Evolutionary conservation across 2,329 filamentous ascomycete genomes (phyloP).

Genomic region (Alternaria gaisen): DNA sequence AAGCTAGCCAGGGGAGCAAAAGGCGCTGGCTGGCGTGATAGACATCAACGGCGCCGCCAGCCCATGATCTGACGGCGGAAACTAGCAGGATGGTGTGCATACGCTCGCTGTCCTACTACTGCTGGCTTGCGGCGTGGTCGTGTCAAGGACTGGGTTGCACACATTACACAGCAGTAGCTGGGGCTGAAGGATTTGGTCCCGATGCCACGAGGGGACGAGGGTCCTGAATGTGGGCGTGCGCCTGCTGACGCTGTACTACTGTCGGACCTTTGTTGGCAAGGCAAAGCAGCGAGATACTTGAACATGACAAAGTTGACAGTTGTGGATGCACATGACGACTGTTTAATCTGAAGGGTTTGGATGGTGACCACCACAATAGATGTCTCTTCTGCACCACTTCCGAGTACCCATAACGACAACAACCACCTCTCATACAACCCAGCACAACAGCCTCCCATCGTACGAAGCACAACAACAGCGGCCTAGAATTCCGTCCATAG

Average conservation of each 20-base stretch:
- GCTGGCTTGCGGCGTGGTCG: slow-evolving; percentile 39
- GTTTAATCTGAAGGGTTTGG: neutral
- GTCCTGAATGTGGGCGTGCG: slow-evolving; percentile 9
- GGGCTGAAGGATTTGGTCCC: slow-evolving; percentile 25
- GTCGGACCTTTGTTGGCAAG: slow-evolving; percentile 11
- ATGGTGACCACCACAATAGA: neutral
- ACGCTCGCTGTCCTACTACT: slow-evolving; percentile 25
- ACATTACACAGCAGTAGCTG: slow-evolving; percentile 44
- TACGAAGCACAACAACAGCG: slow-evolving; percentile 11
- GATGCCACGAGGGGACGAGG: slow-evolving; percentile 24
- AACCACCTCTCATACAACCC: slow-evolving; percentile 7
- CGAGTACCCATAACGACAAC: slow-evolving; percentile 1
- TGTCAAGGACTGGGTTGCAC: slow-evolving; percentile 21
- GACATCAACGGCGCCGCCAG: slow-evolving; percentile 32
- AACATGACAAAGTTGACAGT: neutral
- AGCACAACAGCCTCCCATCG: neutral
- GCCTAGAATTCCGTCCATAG: neutral
- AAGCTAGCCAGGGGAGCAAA: slow-evolving; percentile 30
- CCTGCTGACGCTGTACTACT: slow-evolving; percentile 13
- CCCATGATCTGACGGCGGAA: slow-evolving; percentile 46
- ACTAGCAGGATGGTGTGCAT: slow-evolving; percentile 42
- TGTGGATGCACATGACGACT: neutral
- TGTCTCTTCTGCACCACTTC: slow-evolving; percentile 10
- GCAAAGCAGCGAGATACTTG: slow-evolving; percentile 7
- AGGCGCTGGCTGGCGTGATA: slow-evolving; percentile 30